Conservation (phyloP, 768 basidiomycete genomes). For the Obba rivulosa region DNA sequence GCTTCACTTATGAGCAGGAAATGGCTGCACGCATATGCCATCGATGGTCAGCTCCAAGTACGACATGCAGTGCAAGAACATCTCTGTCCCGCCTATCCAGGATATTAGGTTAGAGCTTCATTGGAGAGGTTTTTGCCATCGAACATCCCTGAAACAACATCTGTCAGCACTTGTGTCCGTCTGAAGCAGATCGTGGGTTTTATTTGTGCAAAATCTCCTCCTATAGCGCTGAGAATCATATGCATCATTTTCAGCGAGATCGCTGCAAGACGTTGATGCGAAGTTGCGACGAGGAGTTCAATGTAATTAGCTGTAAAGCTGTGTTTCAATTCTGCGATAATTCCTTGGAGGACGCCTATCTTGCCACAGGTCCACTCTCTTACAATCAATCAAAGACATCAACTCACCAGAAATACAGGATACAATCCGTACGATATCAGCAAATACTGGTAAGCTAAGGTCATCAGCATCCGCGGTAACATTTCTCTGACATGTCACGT, state of each 20-base stretch:
- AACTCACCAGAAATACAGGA: slow-evolving; percentile 27
- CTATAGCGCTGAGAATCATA: not conserved
- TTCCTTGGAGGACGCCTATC: slow-evolving; percentile 8
- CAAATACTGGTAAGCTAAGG: slow-evolving; percentile 35
- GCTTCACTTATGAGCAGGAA: slow-evolving; percentile 25
- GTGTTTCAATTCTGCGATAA: slow-evolving; percentile 33
- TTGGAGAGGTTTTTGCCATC: too few relatives aligned
- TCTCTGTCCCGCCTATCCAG: slow-evolving; percentile 39
- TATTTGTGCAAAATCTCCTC: slow-evolving; percentile 4
- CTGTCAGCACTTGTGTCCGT: slow-evolving; percentile 28
- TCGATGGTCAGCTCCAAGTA: slow-evolving; percentile 37
- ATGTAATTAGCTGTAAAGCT: slow-evolving; percentile 35
- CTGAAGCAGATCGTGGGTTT: slow-evolving; percentile 35
- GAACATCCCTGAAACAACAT: too few relatives aligned
- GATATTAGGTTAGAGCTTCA: too few relatives aligned
- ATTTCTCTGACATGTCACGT: not conserved
- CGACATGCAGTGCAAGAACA: slow-evolving; percentile 44
- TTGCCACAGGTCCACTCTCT: too few relatives aligned
- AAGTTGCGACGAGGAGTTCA: slow-evolving; percentile 37
- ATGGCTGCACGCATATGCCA: slow-evolving; percentile 37
- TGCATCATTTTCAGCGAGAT: slow-evolving; percentile 25
- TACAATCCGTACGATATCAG: slow-evolving; percentile 66
- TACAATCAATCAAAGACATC: not conserved
- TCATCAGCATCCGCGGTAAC: not conserved
- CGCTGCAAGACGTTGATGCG: slow-evolving; percentile 35